phyloP scores from a whole-genome alignment of 345 rosid genomes.

The Hibiscus tridactylites region DNA sequence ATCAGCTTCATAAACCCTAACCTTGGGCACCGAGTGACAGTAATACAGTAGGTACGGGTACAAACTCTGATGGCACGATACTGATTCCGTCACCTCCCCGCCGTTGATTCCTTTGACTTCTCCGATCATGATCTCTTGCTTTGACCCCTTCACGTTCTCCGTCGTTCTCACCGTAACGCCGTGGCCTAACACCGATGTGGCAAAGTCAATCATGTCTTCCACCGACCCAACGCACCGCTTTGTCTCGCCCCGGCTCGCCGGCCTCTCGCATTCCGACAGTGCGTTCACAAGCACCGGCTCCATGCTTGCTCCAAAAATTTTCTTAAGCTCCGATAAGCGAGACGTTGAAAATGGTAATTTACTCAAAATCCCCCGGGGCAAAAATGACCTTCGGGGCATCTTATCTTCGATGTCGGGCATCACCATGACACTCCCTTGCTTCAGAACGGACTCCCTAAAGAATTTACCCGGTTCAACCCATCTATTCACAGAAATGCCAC shows the following conservation, averaged over 20 bases:
- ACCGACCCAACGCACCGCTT: slow-evolving; percentile 55
- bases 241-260: slow-evolving; percentile 55
- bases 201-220: slow-evolving; percentile 71
- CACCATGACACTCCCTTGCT: slow-evolving; percentile 39
- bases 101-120: slow-evolving; percentile 45
- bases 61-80: slow-evolving; percentile 74
- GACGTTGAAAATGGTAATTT: slow-evolving; percentile 51
- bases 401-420: slow-evolving; percentile 68
- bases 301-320: slow-evolving; percentile 37
- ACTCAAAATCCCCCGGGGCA: slow-evolving; percentile 44
- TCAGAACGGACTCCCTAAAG: slow-evolving; percentile 47
- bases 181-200: slow-evolving; percentile 37
- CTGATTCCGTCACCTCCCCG: slow-evolving; percentile 47
- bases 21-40: slow-evolving; percentile 72
- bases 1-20: slow-evolving; percentile 58
- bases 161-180: slow-evolving; percentile 38
- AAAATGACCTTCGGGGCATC: slow-evolving; percentile 67
- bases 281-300: slow-evolving; percentile 35
- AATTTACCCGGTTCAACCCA: slow-evolving; percentile 64
- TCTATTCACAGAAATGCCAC: slow-evolving; percentile 16
- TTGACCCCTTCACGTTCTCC: slow-evolving; percentile 36
- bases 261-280: slow-evolving; percentile 54
- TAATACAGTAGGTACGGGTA: slow-evolving; percentile 63
- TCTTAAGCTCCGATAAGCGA: slow-evolving; percentile 15
- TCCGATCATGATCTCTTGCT: slow-evolving; percentile 35